Conservation (phyloP, 306 rosid species). For the Macrotyloma uniflorum region DNA sequence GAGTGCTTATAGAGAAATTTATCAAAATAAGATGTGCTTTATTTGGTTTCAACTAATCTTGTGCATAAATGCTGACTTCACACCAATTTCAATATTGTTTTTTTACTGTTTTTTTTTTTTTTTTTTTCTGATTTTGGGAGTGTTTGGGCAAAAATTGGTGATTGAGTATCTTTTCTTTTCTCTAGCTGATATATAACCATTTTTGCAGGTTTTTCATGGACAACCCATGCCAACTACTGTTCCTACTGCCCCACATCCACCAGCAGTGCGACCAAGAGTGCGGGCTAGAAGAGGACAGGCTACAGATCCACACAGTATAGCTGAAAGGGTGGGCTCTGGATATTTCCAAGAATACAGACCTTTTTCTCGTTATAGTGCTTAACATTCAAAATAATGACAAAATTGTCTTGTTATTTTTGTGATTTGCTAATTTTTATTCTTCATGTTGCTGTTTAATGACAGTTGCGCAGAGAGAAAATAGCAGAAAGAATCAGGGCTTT, state of each 20-base stretch:
- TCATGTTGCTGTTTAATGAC: constrained; percentile 36
- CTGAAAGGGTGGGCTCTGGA: constrained; percentile 79
- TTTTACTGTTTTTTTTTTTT: too few species aligned
- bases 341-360: constrained; percentile 18
- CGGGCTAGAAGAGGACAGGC: constrained; percentile 99
- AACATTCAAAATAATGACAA: background rate
- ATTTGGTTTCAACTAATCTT: constrained; percentile 12
- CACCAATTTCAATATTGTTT: background rate
- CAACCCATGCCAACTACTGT: constrained; percentile 69
- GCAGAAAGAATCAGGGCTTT: constrained; percentile 97
- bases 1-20: background rate
- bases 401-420: constrained; percentile 2
- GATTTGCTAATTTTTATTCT: background rate
- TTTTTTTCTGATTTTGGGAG: background rate
- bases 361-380: constrained; percentile 25
- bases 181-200: constrained; percentile 11
- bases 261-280: constrained; percentile 94
- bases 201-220: constrained; percentile 79
- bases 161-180: background rate
- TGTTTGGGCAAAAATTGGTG: background rate
- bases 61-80: constrained; percentile 7
- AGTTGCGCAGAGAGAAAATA: constrained; percentile 98
- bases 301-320: constrained; percentile 99
- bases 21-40: background rate
- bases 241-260: constrained; percentile 78